These are phyloP conservation scores for Coffea canephora DNA, from an alignment of 257 asterid genomes.

Conservation along the genomic window DNA sequence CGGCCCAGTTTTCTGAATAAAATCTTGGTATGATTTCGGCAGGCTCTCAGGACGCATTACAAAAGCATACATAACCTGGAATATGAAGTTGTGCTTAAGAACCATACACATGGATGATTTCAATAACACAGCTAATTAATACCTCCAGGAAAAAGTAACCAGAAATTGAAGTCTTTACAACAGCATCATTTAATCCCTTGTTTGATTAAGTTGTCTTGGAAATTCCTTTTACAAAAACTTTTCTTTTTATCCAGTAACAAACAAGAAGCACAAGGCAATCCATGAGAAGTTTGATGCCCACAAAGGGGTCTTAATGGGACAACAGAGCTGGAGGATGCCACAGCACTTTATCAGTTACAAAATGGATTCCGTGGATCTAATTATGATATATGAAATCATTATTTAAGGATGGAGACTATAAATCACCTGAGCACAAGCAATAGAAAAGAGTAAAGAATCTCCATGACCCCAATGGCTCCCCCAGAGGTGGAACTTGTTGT, in stretches of 20 bases:
- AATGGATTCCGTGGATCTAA: neutral
- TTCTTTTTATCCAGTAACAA: neutral
- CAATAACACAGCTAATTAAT: neutral
- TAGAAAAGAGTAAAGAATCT: conserved; percentile 91
- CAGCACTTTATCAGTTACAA: neutral
- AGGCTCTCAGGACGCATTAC: conserved; percentile 99
- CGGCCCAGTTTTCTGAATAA: conserved; percentile 99
- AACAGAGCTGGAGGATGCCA: neutral
- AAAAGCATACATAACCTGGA: conserved; percentile 95
- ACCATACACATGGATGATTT: neutral
- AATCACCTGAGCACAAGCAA: conserved; percentile 95
- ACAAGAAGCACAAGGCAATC: neutral
- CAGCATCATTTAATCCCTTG: neutral
- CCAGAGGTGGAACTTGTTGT: conserved; percentile 96
- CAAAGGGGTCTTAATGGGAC: neutral
- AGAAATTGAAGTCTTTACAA: conserved; percentile 9
- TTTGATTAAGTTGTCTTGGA: conserved; percentile 2
- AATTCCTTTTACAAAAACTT: neutral
- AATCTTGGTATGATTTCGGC: conserved; percentile 94
- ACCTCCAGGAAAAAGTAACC: conserved; percentile 2
- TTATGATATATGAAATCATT: neutral
- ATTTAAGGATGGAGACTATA: conserved; percentile 7
- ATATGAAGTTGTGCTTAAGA: conserved; percentile 1
- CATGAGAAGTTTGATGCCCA: neutral
- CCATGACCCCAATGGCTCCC: conserved; percentile 99